Evolutionary conservation across 163 green algal genomes (phyloP), one percentile per base, ranked within the genome.

Genomic region (Trebouxiophyceae sp.): DNA sequence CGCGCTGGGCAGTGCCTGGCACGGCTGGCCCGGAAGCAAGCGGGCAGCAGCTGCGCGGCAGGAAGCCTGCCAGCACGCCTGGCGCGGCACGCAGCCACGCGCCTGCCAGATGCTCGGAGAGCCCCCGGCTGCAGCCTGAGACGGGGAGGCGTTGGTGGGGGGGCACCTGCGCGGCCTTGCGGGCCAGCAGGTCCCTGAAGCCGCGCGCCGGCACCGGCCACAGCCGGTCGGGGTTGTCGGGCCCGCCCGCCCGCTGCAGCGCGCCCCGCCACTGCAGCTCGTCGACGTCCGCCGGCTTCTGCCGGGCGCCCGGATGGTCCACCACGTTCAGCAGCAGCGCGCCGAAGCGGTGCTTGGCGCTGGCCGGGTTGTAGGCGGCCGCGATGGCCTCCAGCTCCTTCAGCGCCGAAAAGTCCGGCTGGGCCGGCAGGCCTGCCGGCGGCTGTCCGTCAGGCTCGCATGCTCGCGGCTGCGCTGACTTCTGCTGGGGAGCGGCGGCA

Each of bases 221-320:
- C 58, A 93, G 66, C 64, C 77, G 31, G 33, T 89, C 71, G 0
- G 73, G 57, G 71, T 93, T 90, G 60, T 81, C 59, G 0, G 79
- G 31, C 2, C 72, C 76, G 65, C 57, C 85, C 60, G 54, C 84
- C 57, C 56, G 73, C 73, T 62, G 74, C 59, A 93, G 46, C 27
- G 85, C 85, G 45, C 86, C 82, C 26, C 86, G 74, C 87, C 87
- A 93, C 19, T 70, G 57, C 63, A 89, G 75, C 59, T 92, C 87
- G 65, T 93, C 85, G 29, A 92, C 79, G 30, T 64, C 47, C 3
- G 23, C 23, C 2, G 62, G 83, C 63, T 82, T 82, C 5, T 86
- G 74, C 0, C 84, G 63, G 27, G 80, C 69, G 23, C 75, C 79
- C 3, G 84, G 79, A 33, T 86, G 75, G 46, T 90, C 79, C n/a